Base-by-base conservation (phyloP, 1,139 yeast species). In the Zygoascus meyerae region DNA sequence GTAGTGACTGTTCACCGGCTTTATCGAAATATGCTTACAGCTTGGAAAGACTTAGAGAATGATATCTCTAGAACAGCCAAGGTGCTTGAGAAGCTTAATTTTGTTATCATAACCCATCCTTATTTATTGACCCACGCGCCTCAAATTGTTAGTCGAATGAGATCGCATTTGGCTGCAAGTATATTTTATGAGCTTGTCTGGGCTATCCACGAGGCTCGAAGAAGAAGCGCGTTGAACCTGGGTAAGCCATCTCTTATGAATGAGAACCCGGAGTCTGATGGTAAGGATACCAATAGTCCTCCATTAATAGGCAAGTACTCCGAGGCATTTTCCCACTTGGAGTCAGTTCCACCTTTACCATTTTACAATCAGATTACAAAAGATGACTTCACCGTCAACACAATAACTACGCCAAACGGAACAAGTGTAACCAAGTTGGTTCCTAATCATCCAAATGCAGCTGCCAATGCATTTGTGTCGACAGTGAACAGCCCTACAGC, bases 181-280 rank as follows among this genome's bases (percentile, higher is more conserved):
- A 68, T 90, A 48, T 90, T 90, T 60, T 90, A 90, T 63, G 97
- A 90, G 65, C 73, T 90, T 49, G 92, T 90, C 15, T 89, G 95
- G 92, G 86, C 95, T 62, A 86, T 90, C 43, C 97, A 90, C 64
- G 97, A 90, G 62, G 96, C 96, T 0, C 73, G 95, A 63, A 73
- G 97, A 61, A 71, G 95, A 50, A 42, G 45, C 21, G 38, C 38
- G 8, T 16, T 34, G n/a, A 35, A 42, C 14, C 33, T 34, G 8
- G 61, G 63, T 14, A 79, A 54, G 36, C 57, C 48, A 5, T 34
- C 45, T 10, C 40, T 43, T 15, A 42, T 35, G 40, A 46, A 45
- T 16, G 48, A 43, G 11, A 41, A 39, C 17, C 42, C 46, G 5
- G 42, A 49, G 34, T 49, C 50, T 7, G 49, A 45, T 4, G 42